A percentile compares a stretch with the other conserved stretches of the same genome.
These are phyloP conservation scores for Dendrocalamus sinicus DNA, from an alignment of 176 grass and related monocot species.

Conservation along the genomic window DNA sequence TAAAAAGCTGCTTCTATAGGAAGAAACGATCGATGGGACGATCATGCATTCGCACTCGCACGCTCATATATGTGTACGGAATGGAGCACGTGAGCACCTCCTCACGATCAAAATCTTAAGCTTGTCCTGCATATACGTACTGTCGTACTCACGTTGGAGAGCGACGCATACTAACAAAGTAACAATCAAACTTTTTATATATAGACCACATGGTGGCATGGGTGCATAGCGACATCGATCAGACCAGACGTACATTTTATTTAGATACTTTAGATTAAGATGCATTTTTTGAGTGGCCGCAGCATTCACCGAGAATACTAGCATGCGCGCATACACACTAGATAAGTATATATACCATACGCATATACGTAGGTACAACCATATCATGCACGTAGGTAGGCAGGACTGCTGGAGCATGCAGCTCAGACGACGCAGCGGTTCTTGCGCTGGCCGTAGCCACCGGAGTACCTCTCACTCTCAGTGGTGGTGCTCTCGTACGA, in stretches of 20 bases:
- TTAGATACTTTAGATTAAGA: neutral
- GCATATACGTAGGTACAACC: neutral
- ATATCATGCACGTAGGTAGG: neutral
- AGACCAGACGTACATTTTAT: conserved; percentile 24
- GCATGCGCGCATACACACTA: neutral
- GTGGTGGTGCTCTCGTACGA: conserved; percentile 30
- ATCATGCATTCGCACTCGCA: too few species aligned
- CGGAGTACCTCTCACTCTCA: neutral
- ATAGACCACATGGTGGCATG: neutral
- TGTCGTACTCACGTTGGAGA: too few species aligned
- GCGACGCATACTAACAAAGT: neutral
- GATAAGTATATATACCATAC: neutral
- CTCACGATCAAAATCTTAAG: too few species aligned
- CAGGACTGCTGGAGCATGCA: neutral
- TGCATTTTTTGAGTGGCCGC: neutral
- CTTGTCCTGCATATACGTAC: too few species aligned
- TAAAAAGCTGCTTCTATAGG: too few species aligned
- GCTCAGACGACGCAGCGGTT: conserved; percentile 3
- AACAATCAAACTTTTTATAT: conserved; percentile 6
- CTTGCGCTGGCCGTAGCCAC: conserved; percentile 16
- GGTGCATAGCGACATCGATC: neutral
- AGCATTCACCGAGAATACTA: neutral
- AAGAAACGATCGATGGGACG: too few species aligned
- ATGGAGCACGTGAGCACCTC: too few species aligned
- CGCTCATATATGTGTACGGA: too few species aligned